phyloP scores from a whole-genome alignment of 2,329 filamentous ascomycete species.

The Pseudogymnoascus sp. region DNA sequence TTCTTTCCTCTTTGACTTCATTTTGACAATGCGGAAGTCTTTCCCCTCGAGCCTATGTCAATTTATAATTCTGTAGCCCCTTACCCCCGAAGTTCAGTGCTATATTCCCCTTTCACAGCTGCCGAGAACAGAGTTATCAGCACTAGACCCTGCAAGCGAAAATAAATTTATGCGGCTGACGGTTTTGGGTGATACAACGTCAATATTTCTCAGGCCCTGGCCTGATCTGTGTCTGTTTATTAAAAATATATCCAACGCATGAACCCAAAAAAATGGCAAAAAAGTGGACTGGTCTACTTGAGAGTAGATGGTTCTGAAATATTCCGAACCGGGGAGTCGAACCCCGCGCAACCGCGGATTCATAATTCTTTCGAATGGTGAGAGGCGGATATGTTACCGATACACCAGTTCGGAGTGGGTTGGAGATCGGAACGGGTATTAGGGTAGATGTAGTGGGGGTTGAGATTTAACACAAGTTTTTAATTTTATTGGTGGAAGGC shows the following conservation, averaged over 20 bases:
- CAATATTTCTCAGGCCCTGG: not conserved
- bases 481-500: too few species aligned
- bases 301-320: slow-evolving; percentile 11
- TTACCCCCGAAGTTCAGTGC: not conserved
- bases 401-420: slow-evolving; percentile 13
- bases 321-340: slow-evolving; percentile 14
- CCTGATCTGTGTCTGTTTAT: not conserved
- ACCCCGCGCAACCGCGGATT: too few species aligned
- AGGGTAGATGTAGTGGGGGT: not conserved
- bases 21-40: not conserved
- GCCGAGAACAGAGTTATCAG: not conserved
- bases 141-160: not conserved
- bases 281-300: slow-evolving; percentile 7
- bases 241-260: not conserved
- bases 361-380: too few species aligned
- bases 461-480: too few species aligned
- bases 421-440: not conserved
- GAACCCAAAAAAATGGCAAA: slow-evolving; percentile 1
- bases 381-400: too few species aligned
- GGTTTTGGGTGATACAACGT: not conserved
- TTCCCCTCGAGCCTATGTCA: not conserved
- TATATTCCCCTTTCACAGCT: not conserved
- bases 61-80: not conserved
- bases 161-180: not conserved
- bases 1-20: not conserved